Percentiles rank a stretch among this genome's conserved stretches.
These are phyloP conservation scores for Lichtheimia corymbifera DNA, from an alignment of 371 early-diverging fungal genomes.

Conservation along the genomic window DNA sequence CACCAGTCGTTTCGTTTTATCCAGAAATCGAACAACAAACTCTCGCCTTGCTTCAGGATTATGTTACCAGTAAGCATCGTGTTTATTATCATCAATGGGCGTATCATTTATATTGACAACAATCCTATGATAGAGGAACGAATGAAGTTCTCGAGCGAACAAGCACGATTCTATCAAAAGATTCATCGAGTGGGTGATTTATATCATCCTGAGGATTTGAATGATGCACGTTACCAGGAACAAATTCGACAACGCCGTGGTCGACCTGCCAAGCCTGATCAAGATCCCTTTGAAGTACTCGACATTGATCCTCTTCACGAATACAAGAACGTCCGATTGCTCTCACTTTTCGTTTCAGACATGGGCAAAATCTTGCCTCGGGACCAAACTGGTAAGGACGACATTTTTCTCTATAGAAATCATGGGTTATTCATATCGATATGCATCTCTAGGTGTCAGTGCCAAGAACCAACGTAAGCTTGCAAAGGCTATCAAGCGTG, in stretches of 20 bases:
- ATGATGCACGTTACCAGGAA: constrained; percentile 48
- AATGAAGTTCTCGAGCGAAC: constrained; percentile 22
- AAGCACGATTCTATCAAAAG: constrained; percentile 42
- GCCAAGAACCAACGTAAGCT: constrained; percentile 80
- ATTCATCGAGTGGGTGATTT: constrained; percentile 41
- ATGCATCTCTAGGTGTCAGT: constrained; percentile 48
- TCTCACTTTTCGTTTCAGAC: constrained; percentile 77
- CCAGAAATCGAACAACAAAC: constrained; percentile 24
- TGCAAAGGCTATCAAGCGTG: constrained; percentile 82
- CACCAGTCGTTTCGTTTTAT: background rate
- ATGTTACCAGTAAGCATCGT: constrained; percentile 26
- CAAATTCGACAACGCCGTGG: constrained; percentile 39
- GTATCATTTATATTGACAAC: background rate
- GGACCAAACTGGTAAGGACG: constrained; percentile 60
- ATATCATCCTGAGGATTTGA: constrained; percentile 57
- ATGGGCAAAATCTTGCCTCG: constrained; percentile 82
- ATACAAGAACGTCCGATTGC: constrained; percentile 74
- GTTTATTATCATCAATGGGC: background rate
- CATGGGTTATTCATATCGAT: background rate
- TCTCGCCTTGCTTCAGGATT: constrained; percentile 24
- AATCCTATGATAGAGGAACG: constrained; percentile 29
- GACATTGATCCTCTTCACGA: constrained; percentile 72
- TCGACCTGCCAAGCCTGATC: constrained; percentile 24
- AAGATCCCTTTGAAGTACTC: constrained; percentile 68
- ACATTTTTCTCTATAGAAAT: background rate